Conservation (phyloP, 352 stramenopile genomes). For the Phytophthora macrochlamydospora region DNA sequence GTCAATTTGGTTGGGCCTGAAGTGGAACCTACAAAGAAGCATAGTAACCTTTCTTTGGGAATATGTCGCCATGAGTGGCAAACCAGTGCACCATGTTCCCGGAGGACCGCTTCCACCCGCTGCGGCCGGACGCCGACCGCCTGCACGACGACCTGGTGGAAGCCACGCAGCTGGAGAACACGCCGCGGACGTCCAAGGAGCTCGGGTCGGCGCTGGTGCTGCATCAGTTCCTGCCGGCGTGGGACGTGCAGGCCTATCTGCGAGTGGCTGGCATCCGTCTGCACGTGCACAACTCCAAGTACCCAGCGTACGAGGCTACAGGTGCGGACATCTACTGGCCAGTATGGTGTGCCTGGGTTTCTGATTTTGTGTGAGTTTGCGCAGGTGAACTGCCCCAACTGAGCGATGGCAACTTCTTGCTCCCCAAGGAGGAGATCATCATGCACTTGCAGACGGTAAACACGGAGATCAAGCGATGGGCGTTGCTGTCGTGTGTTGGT, state of each 20-base stretch:
- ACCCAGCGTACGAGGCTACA: slow-evolving; percentile 81
- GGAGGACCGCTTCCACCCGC: slow-evolving; percentile 82
- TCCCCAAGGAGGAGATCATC: slow-evolving; percentile 85
- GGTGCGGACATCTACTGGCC: slow-evolving; percentile 24
- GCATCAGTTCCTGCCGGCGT: slow-evolving; percentile 86
- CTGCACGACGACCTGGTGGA: slow-evolving; percentile 72
- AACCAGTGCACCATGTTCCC: slow-evolving; percentile 60
- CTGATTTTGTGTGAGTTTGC: background rate
- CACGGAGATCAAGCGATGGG: background rate
- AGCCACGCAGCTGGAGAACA: slow-evolving; percentile 52
- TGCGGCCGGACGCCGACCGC: slow-evolving; percentile 69
- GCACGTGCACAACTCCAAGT: slow-evolving; percentile 88
- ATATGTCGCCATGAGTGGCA: background rate
- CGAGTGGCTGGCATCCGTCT: slow-evolving; percentile 74
- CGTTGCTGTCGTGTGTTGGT: background rate
- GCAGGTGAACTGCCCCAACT: slow-evolving; percentile 82
- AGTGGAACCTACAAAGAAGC: background rate
- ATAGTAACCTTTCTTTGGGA: too few relatives aligned
- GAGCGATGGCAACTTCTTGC: slow-evolving; percentile 86
- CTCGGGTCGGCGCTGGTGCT: slow-evolving; percentile 72
- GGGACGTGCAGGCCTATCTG: slow-evolving; percentile 86
- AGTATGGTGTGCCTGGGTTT: background rate
- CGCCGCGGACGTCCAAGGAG: slow-evolving; percentile 73
- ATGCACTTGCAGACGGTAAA: slow-evolving; percentile 85
- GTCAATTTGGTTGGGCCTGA: slow-evolving; percentile 32